Base-by-base conservation (phyloP, 2,329 filamentous ascomycete genomes). In the Microdochium bolleyi region DNA sequence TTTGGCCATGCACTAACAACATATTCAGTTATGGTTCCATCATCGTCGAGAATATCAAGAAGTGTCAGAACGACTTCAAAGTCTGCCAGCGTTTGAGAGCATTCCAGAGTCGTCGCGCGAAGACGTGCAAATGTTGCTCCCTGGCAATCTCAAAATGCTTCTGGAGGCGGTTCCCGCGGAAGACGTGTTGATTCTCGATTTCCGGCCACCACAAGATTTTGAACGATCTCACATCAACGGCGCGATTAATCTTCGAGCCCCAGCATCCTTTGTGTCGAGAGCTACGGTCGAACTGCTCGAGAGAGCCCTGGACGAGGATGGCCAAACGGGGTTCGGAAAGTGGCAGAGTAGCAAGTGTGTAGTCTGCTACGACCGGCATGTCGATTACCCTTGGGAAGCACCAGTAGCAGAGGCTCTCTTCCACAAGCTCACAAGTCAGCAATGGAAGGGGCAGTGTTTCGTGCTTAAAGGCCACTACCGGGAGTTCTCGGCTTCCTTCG, bases 381-480 rank as follows among this genome's bases (percentile, higher is more conserved):
- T 78, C 13, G 76, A 80, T 51, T 74, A 70, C 49, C 59, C 71
- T 1, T 76, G 74, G 71, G 77, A 80, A 54, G 79, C 77, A 38
- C 77, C 77, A 0, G 62, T 72, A 2, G 77, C 78, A 2, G 70
- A 72, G 14, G 63, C 70, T 0, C 59, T 82, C 2, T 61, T 71
- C 21, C 62, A 70, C 38, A 78, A 77, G 54, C 68, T 82, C 51
- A 71, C 65, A 50, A 61, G 62, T 16, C 69, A 71, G 57, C 74
- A 73, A 22, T 82, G 79, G 79, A 55, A 57, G 1, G 79, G 79
- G 2, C 71, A 73, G 41, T 75, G 70, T 54, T 81, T 81, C 58
- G 67, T 82, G 8, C 68, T 82, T 32, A 80, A 80, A 58, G 78
- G 79, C 0, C 76, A 79, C 51, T 82, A 77, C 59, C 70, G 72